A percentile compares a stretch with the other conserved stretches of the same genome.
phyloP scores from a whole-genome alignment of 2,329 filamentous ascomycete species.

The Nothopassalora personata region DNA sequence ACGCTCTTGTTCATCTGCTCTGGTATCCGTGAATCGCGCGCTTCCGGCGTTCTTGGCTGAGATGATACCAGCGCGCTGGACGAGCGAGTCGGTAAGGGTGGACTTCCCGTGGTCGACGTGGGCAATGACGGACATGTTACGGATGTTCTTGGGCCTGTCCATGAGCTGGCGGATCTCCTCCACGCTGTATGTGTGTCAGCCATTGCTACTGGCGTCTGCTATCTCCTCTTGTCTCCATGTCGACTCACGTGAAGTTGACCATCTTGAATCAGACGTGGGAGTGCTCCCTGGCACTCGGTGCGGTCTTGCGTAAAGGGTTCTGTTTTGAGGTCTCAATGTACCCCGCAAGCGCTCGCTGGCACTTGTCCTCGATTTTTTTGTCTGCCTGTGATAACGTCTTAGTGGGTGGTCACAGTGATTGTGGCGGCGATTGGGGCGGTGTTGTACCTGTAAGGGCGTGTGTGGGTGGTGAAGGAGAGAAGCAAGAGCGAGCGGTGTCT shows the following conservation, averaged over 20 bases:
- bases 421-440: not conserved
- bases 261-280: not conserved
- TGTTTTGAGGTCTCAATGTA: not conserved
- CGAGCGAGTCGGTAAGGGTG: conserved; percentile 97
- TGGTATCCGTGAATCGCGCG: conserved; percentile 92
- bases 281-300: not conserved
- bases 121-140: conserved; percentile 99
- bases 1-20: conserved; percentile 97
- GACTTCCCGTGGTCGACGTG: conserved; percentile 99
- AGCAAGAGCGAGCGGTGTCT: not conserved
- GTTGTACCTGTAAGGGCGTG: not conserved
- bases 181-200: not conserved
- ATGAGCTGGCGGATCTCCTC: conserved; percentile 1
- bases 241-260: not conserved
- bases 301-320: not conserved
- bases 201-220: not conserved
- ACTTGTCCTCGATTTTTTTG: not conserved
- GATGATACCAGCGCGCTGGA: conserved; percentile 99
- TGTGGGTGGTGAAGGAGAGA: not conserved
- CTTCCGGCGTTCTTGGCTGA: conserved; percentile 96
- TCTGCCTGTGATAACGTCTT: not conserved
- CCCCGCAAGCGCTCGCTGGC: not conserved
- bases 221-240: not conserved
- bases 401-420: not conserved
- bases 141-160: conserved; percentile 69